Conservation (phyloP, 768 basidiomycete species). For the Tylopilus rubrobrunneus region DNA sequence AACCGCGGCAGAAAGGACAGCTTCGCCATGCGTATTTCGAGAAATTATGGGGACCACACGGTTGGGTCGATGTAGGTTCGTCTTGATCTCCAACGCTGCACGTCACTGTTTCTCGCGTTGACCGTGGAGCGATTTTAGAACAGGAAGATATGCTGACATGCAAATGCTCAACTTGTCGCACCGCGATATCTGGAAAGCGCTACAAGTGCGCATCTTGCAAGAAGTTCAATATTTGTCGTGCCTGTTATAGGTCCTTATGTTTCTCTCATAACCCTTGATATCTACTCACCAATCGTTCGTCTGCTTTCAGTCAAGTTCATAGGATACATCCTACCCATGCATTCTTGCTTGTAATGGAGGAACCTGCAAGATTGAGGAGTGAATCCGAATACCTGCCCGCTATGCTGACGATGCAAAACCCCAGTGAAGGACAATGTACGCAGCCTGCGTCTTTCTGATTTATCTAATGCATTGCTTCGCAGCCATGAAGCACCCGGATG, state of each 20-base stretch:
- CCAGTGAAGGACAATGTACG: constrained; percentile 61
- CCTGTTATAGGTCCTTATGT: constrained; percentile 67
- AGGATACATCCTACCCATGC: constrained; percentile 88
- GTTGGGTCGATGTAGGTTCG: constrained; percentile 90
- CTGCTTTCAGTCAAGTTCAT: constrained; percentile 67
- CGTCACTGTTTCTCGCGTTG: not conserved
- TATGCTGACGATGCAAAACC: constrained; percentile 32
- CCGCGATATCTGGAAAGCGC: constrained; percentile 54
- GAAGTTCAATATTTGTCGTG: constrained; percentile 76
- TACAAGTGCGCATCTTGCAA: constrained; percentile 85
- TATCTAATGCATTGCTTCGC: constrained; percentile 3
- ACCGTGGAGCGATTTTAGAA: constrained; percentile 41
- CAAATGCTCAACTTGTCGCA: constrained; percentile 80
- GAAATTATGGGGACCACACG: constrained; percentile 76
- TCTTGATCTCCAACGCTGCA: constrained; percentile 9
- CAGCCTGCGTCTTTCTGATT: not conserved
- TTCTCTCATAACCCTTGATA: not conserved
- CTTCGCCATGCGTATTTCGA: constrained; percentile 83
- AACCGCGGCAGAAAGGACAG: constrained; percentile 70
- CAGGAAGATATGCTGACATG: constrained; percentile 64
- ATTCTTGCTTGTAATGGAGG: constrained; percentile 78
- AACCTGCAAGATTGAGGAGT: constrained; percentile 37
- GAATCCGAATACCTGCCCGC: constrained; percentile 34
- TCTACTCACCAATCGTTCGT: not conserved
- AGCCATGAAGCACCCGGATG: constrained; percentile 78